Conservation (phyloP, 306 rosid genomes). For the Quercus dentata region DNA sequence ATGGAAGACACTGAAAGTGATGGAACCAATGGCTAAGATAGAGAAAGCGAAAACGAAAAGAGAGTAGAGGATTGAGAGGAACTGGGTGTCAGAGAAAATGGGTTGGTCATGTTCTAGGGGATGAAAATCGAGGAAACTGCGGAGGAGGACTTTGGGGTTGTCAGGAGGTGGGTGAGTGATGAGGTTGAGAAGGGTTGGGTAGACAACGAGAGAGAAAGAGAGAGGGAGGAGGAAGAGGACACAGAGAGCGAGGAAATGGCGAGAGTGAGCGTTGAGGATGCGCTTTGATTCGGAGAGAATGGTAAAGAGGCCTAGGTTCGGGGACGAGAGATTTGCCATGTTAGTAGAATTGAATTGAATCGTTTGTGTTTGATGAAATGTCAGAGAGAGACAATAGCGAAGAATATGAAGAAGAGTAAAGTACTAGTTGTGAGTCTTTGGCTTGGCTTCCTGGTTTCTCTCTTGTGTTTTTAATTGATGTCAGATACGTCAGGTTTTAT, state of each 20-base stretch:
- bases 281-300: slow-evolving; percentile 38
- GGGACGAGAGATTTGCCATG: not conserved
- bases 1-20: slow-evolving; percentile 52
- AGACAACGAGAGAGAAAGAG: slow-evolving; percentile 37
- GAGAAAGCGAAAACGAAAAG: slow-evolving; percentile 30
- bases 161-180: slow-evolving; percentile 5
- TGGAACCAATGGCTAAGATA: slow-evolving; percentile 37
- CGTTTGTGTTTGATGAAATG: too few species aligned
- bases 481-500: too few species aligned
- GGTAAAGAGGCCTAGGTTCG: slow-evolving; percentile 15
- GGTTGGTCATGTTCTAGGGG: not conserved
- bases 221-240: slow-evolving; percentile 64
- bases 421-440: too few species aligned
- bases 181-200: slow-evolving; percentile 36
- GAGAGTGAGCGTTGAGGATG: slow-evolving; percentile 45
- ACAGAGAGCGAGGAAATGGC: slow-evolving; percentile 54
- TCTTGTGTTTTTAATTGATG: too few species aligned
- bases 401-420: too few species aligned
- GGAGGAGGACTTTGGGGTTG: slow-evolving; percentile 15
- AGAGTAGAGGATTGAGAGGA: slow-evolving; percentile 18
- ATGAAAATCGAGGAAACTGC: too few species aligned
- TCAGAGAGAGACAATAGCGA: too few species aligned
- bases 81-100: not conserved
- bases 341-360: not conserved
- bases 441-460: too few species aligned